A percentile compares a stretch with the other conserved stretches of the same genome.
Evolutionary conservation across 176 grass and related monocot species (phyloP).

Genomic region (Aegilops speltoides): DNA sequence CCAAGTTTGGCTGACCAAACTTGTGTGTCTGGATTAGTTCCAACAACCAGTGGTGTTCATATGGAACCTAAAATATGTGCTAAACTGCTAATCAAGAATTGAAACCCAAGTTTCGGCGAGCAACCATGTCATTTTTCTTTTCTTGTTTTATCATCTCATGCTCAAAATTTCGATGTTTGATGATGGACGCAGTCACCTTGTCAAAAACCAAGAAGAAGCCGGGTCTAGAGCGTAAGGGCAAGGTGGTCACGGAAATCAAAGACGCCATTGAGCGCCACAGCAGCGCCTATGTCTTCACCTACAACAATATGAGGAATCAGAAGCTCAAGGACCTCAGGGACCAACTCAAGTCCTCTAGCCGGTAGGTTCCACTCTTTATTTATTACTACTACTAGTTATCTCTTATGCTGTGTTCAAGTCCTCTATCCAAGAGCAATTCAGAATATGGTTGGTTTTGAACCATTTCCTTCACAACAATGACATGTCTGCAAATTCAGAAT

Average conservation of each 20-base stretch:
- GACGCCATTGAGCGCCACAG: conserved; percentile 46
- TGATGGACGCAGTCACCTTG: conserved; percentile 55
- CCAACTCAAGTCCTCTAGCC: conserved; percentile 68
- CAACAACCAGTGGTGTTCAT: neutral
- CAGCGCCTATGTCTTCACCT: conserved; percentile 81
- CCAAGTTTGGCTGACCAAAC: neutral
- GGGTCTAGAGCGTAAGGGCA: conserved; percentile 67
- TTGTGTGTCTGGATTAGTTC: neutral
- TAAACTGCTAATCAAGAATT: neutral
- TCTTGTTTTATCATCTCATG: neutral
- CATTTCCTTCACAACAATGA: neutral
- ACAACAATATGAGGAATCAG: conserved; percentile 92
- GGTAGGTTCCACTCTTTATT: conserved; percentile 23
- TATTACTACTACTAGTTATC: neutral
- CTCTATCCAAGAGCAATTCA: neutral
- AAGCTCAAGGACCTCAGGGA: conserved; percentile 88
- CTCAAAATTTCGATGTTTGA: neutral
- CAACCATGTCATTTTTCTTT: too few species aligned
- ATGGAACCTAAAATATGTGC: neutral
- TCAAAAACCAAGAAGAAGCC: conserved; percentile 84
- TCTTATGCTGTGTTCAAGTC: neutral
- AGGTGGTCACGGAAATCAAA: conserved; percentile 69
- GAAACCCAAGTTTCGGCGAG: neutral
- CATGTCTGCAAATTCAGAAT: neutral
- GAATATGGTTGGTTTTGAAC: neutral